phyloP scores from a whole-genome alignment of 148 eudicot genomes.

The Fagopyrum homotropicum region DNA sequence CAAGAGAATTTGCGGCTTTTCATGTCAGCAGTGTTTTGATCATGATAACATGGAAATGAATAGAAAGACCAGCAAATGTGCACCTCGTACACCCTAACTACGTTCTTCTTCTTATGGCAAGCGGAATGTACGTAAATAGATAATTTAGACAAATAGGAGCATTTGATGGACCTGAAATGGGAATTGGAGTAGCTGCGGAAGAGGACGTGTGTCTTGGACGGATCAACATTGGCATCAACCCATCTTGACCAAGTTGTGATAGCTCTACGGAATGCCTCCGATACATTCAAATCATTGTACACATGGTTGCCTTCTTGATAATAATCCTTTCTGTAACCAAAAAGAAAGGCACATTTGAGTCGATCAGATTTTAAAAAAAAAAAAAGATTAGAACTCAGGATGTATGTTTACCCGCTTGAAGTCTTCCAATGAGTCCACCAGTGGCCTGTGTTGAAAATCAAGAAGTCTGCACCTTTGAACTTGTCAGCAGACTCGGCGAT shows the following conservation, averaged over 20 bases:
- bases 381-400: not conserved
- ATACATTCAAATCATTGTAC: slow-evolving; percentile 56
- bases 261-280: slow-evolving; percentile 81
- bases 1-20: not conserved
- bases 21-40: no score
- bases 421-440: slow-evolving; percentile 99
- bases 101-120: no score
- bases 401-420: slow-evolving; percentile 52
- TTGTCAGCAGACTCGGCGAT: slow-evolving; percentile 44
- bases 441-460: slow-evolving; percentile 90
- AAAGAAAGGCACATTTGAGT: not conserved
- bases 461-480: slow-evolving; percentile 60
- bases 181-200: slow-evolving; percentile 89
- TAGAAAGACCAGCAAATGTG: no score
- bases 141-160: not conserved
- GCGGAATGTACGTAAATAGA: no score
- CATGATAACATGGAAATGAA: no score
- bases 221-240: slow-evolving; percentile 68
- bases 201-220: slow-evolving; percentile 54
- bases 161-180: slow-evolving; percentile 73
- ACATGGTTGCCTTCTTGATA: slow-evolving; percentile 96
- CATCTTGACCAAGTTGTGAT: slow-evolving; percentile 94
- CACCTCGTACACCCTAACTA: no score
- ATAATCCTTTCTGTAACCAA: slow-evolving; percentile 56
- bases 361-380: no score